Conservation (phyloP, 1,284 basidiomycete genomes). For the Cutaneotrichosporon mucoides region DNA sequence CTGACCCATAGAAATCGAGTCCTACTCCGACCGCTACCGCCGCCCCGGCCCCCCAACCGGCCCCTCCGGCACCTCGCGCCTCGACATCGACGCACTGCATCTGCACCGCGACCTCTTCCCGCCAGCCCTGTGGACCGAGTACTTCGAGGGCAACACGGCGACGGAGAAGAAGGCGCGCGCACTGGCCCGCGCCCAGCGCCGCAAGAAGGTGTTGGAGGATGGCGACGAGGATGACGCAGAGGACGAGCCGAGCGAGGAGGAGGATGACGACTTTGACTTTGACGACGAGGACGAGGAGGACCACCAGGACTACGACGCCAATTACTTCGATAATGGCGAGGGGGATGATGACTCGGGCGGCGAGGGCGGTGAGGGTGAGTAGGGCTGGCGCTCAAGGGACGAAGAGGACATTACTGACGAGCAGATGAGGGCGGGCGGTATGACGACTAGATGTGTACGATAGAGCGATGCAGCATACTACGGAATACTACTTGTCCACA, state of each 20-base stretch:
- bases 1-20: slow-evolving; percentile 44
- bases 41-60: slow-evolving; percentile 2
- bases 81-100: slow-evolving; percentile 39
- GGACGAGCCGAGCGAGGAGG: slow-evolving; percentile 10
- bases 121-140: slow-evolving; percentile 41
- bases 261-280: slow-evolving; percentile 43
- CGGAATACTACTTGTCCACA: too few species aligned
- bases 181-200: slow-evolving; percentile 2
- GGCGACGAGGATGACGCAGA: slow-evolving; percentile 13
- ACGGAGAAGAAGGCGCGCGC: slow-evolving; percentile 5
- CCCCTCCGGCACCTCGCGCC: slow-evolving; percentile 10
- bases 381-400: too few species aligned
- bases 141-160: slow-evolving; percentile 35
- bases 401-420: not conserved
- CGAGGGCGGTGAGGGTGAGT: slow-evolving; percentile 6
- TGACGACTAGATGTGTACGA: slow-evolving; percentile 7
- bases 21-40: slow-evolving; percentile 42
- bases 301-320: slow-evolving; percentile 49
- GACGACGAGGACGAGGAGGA: slow-evolving; percentile 44
- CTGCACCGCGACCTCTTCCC: slow-evolving; percentile 42
- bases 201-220: slow-evolving; percentile 11
- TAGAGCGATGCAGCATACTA: not conserved
- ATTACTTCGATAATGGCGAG: slow-evolving; percentile 47
- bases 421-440: slow-evolving; percentile 10
- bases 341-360: slow-evolving; percentile 6